A percentile compares a stretch with the other conserved stretches of the same genome.
Evolutionary conservation across 176 grass and related monocot species (phyloP).

Genomic region (Eleusine indica): DNA sequence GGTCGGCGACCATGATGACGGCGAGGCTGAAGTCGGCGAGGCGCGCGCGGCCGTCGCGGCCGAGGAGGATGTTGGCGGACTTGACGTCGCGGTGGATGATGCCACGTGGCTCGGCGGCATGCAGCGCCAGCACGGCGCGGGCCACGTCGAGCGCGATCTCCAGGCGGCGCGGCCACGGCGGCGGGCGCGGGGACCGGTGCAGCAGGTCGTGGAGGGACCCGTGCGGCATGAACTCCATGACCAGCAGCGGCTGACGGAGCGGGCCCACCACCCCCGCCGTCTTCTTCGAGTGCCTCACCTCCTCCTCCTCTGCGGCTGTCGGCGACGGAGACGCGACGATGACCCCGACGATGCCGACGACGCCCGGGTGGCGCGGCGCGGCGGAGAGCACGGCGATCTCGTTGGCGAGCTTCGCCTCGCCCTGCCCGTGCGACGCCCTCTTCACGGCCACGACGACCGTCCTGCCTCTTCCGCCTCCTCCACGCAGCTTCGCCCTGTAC

Average conservation of each 20-base stretch:
- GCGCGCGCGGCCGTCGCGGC: slow-evolving; percentile 55
- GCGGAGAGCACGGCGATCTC: slow-evolving; percentile 84
- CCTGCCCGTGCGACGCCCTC: slow-evolving; percentile 53
- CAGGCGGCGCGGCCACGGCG: slow-evolving; percentile 68
- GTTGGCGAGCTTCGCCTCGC: slow-evolving; percentile 66
- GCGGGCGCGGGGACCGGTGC: slow-evolving; percentile 54
- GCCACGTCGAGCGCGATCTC: slow-evolving; percentile 74
- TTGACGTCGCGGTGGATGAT: slow-evolving; percentile 96
- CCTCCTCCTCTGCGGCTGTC: no score
- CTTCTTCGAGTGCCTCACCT: not conserved
- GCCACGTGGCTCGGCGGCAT: slow-evolving; percentile 51
- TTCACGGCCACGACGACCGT: slow-evolving; percentile 57
- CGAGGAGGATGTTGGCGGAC: slow-evolving; percentile 82
- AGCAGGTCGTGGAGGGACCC: slow-evolving; percentile 90
- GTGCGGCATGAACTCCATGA: slow-evolving; percentile 88
- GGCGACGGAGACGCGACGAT: not conserved
- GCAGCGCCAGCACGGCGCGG: slow-evolving; percentile 60
- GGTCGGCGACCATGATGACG: slow-evolving; percentile 34
- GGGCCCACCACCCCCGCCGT: not conserved
- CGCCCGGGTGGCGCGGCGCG: slow-evolving; percentile 43
- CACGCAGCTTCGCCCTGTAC: slow-evolving; percentile 64
- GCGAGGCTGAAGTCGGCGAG: slow-evolving; percentile 93
- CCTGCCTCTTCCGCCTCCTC: not conserved
- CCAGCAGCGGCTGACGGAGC: slow-evolving; percentile 38
- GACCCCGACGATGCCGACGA: slow-evolving; percentile 71